Conservation (phyloP, 2,329 filamentous ascomycete species). For the Calycina marina region DNA sequence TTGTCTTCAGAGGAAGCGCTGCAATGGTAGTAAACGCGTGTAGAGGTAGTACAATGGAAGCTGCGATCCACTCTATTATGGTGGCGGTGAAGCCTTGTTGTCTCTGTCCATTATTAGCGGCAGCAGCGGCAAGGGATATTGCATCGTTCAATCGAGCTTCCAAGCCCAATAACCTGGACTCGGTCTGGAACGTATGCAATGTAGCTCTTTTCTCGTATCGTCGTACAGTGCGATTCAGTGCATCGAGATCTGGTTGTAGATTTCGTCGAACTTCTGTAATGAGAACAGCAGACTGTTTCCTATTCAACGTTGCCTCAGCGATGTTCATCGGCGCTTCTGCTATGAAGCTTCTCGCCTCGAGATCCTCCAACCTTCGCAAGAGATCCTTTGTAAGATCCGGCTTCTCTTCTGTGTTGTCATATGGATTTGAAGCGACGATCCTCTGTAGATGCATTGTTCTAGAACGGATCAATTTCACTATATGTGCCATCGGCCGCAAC, state of each 20-base stretch:
- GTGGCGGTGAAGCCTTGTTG: constrained; percentile 11
- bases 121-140: constrained; percentile 65
- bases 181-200: constrained; percentile 59
- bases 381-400: constrained; percentile 39
- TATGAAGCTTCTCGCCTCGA: constrained; percentile 45
- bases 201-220: constrained; percentile 83
- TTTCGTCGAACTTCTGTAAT: constrained; percentile 44
- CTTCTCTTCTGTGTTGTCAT: constrained; percentile 20
- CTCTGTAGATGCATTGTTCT: constrained; percentile 73
- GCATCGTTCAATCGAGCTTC: constrained; percentile 63
- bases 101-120: constrained; percentile 30
- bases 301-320: constrained; percentile 22
- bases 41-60: constrained; percentile 17
- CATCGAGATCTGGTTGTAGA: constrained; percentile 72
- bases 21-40: constrained; percentile 14
- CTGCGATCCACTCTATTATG: constrained; percentile 18
- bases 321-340: constrained; percentile 14
- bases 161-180: constrained; percentile 57
- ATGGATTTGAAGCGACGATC: constrained; percentile 43
- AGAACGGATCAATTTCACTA: constrained; percentile 65
- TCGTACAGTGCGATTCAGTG: constrained; percentile 73
- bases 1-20: constrained; percentile 16
- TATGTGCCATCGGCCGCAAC: constrained; percentile 65
- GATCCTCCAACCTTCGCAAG: constrained; percentile 47
- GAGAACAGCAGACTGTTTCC: constrained; percentile 27